Percentiles rank a stretch among this genome's conserved stretches.
Evolutionary conservation across 345 rosid species (phyloP).

Genomic region (Salix viminalis): DNA sequence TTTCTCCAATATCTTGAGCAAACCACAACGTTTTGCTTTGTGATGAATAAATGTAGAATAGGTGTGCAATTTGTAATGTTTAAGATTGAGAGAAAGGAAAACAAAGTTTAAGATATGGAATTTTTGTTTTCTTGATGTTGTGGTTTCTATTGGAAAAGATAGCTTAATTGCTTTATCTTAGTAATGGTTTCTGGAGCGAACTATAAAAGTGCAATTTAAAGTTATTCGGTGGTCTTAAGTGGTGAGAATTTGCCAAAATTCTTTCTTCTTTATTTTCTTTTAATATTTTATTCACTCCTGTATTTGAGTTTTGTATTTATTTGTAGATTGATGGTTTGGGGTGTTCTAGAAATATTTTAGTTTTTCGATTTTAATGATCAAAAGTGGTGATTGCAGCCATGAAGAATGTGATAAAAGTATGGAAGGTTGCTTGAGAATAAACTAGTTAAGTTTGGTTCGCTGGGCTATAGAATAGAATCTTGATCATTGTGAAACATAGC

Average conservation of each 20-base stretch:
- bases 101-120: neutral
- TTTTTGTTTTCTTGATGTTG: neutral
- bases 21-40: neutral
- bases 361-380: neutral
- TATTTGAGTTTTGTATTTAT: neutral
- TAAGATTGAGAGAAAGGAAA: neutral
- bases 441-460: neutral
- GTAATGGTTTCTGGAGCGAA: neutral
- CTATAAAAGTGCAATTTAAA: neutral
- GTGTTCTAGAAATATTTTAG: neutral
- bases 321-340: neutral
- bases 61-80: neutral
- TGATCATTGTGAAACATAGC: neutral
- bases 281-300: neutral
- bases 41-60: slow-evolving; percentile 4
- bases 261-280: neutral
- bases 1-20: neutral
- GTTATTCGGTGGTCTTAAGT: neutral
- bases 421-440: neutral
- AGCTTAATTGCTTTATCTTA: neutral
- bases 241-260: neutral
- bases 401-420: neutral
- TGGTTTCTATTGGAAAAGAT: neutral
- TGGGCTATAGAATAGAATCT: neutral
- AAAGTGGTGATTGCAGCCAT: neutral